phyloP scores from a whole-genome alignment of 202 grass and related monocot genomes.

The Hordeum pubiflorum region DNA sequence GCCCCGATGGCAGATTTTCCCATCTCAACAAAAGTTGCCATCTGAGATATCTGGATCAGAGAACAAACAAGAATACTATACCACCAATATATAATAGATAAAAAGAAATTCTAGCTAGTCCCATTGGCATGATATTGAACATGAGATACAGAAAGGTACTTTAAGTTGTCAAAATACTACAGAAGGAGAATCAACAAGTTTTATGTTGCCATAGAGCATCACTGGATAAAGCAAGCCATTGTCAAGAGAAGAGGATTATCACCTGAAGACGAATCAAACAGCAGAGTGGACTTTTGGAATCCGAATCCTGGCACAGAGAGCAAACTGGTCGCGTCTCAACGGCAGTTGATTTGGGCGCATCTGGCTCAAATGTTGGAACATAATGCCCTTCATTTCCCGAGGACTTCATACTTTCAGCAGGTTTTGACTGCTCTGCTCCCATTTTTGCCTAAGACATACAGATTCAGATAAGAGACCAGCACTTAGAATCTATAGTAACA shows the following conservation, averaged over 20 bases:
- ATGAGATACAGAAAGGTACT: neutral
- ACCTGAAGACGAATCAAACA: slow-evolving; percentile 98
- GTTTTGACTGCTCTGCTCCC: slow-evolving; percentile 75
- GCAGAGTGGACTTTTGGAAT: slow-evolving; percentile 86
- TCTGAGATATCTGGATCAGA: slow-evolving; percentile 70
- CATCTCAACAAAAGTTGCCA: slow-evolving; percentile 84
- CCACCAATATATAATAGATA: neutral
- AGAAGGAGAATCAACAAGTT: neutral
- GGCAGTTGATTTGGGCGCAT: slow-evolving; percentile 35
- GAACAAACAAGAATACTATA: neutral
- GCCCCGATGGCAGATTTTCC: no score
- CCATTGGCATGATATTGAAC: neutral
- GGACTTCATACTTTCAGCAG: slow-evolving; percentile 53
- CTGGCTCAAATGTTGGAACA: slow-evolving; percentile 45
- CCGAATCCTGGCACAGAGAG: slow-evolving; percentile 70
- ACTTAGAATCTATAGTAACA: neutral
- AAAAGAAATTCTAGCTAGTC: neutral
- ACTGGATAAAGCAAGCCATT: no score
- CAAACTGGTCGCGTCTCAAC: slow-evolving; percentile 54
- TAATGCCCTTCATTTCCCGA: slow-evolving; percentile 37
- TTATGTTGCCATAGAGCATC: no score
- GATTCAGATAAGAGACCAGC: neutral
- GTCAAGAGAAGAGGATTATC: slow-evolving; percentile 8
- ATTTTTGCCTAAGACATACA: slow-evolving; percentile 66
- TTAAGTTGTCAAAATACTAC: slow-evolving; percentile 7